Percentiles rank a stretch among this genome's conserved stretches.
Conservation (phyloP, 1,139 yeast species). For the Hyphopichia buzzinii region DNA sequence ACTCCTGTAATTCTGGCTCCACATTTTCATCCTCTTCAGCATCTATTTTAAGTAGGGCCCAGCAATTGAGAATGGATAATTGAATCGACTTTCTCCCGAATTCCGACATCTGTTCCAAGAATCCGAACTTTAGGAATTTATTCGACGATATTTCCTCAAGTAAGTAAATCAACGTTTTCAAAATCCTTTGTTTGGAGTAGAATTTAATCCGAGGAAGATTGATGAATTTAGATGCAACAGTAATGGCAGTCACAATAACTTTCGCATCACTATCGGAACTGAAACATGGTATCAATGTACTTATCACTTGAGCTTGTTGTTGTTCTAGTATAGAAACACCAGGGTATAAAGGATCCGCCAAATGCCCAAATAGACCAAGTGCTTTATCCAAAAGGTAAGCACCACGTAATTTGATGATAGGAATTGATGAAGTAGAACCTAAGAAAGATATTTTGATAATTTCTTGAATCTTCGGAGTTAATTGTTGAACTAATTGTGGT, state of each 20-base stretch:
- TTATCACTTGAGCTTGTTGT: conserved; percentile 90
- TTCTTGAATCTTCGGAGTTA: conserved; percentile 61
- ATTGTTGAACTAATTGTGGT: conserved; percentile 34
- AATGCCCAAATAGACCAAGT: conserved; percentile 49
- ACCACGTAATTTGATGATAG: conserved; percentile 63
- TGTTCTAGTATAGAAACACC: conserved; percentile 77
- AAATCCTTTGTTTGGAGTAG: conserved; percentile 58
- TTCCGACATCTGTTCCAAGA: conserved; percentile 45
- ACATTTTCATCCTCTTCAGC: conserved; percentile 30
- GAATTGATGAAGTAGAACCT: conserved; percentile 73
- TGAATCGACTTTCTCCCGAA: conserved; percentile 63
- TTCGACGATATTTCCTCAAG: conserved; percentile 59
- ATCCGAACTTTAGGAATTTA: conserved; percentile 42
- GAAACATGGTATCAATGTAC: conserved; percentile 91
- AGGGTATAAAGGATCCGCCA: conserved; percentile 73
- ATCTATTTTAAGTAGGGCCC: conserved; percentile 78
- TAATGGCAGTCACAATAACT: conserved; percentile 75
- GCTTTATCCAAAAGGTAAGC: conserved; percentile 53
- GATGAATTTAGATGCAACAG: conserved; percentile 76
- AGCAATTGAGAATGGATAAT: conserved; percentile 73
- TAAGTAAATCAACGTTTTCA: conserved; percentile 64
- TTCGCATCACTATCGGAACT: conserved; percentile 68
- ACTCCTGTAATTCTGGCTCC: conserved; percentile 35
- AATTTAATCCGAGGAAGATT: conserved; percentile 46
- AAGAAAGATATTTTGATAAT: conserved; percentile 79